Base-by-base conservation (phyloP, 441 rosid genomes). In the Capsella rubella region DNA sequence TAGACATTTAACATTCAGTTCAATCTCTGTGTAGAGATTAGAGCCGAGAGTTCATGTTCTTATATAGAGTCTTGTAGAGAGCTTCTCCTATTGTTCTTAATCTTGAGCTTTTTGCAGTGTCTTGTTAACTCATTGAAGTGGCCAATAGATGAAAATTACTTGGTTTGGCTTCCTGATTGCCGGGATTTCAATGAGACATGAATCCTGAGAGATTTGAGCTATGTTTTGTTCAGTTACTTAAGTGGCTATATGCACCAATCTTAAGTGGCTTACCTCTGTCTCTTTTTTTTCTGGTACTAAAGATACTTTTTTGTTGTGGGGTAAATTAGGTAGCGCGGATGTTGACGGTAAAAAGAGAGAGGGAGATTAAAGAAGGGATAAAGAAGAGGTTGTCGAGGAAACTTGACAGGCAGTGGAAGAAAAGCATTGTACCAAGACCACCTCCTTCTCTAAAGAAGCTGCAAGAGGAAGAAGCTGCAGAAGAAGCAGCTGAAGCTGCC, bases 371-470 rank as follows among this genome's bases (percentile, higher is more conserved):
- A 73, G 92, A 90, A 77, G 97, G 98, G 60, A 86, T 91, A 64
- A 84, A 80, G 79, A 87, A 90, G 84, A 85, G 98, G 66, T 68
- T 89, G 78, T 94, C 97, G 7, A 91, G 98, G 81, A 94, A 91
- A 81, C 85, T 94, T 4, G 98, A 94, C 74, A 57, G 88, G 35
- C 80, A 86, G 74, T 94, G 97, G 97, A 90, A 94, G 96, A 91
- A 86, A 40, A 87, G 91, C 84, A 89, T 90, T 64, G 87, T 94
- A 31, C 88, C 84, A 18, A 87, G 87, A 74, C 95, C 98, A 15
- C 86, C 93, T 54, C 97, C 97, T 53, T 85, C 96, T 12, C 69
- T 91, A 73, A 87, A 70, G 72, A 90, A 90, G 73, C 56, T 89
- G 78, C 86, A 58, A 79, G 95, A 85, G 81, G 90, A 94, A 81